These are phyloP conservation scores for Pugionium cornutum DNA, from an alignment of 345 rosid species.

Conservation along the genomic window DNA sequence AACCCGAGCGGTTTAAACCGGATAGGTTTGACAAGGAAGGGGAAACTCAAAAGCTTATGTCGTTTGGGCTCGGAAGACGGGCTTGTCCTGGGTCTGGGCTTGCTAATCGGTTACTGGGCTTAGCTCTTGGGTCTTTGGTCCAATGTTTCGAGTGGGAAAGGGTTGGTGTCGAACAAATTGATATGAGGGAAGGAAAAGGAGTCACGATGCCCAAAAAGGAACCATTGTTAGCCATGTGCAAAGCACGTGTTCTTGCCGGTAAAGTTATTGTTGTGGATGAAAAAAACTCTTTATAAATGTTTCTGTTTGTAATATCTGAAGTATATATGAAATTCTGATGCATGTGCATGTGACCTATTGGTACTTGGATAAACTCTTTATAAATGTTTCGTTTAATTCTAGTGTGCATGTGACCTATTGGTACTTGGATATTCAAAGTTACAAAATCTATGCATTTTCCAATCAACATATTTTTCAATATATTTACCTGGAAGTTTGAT, in stretches of 20 bases:
- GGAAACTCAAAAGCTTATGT: constrained; percentile 35
- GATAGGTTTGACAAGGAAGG: constrained; percentile 47
- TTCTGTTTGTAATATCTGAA: neutral
- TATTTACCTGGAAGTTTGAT: too few species aligned
- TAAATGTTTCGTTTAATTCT: too few species aligned
- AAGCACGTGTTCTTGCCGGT: constrained; percentile 31
- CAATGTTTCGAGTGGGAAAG: constrained; percentile 58
- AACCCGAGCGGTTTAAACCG: constrained; percentile 46
- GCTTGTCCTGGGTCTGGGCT: constrained; percentile 47
- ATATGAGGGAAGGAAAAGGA: constrained; percentile 47
- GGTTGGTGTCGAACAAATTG: constrained; percentile 23
- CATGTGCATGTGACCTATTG: too few species aligned
- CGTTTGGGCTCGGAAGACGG: constrained; percentile 53
- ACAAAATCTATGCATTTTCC: too few species aligned
- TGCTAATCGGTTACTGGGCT: constrained; percentile 41
- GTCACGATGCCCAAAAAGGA: constrained; percentile 37
- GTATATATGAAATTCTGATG: neutral
- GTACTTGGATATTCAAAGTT: too few species aligned
- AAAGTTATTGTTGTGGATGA: neutral
- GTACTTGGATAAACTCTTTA: too few species aligned
- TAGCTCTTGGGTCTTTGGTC: constrained; percentile 45
- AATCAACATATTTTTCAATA: too few species aligned
- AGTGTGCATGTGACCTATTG: too few species aligned
- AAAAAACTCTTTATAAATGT: neutral
- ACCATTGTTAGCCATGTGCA: constrained; percentile 47